Percentiles rank a stretch among this genome's conserved stretches.
These are phyloP conservation scores for Bombardia bombarda DNA, from an alignment of 495 filamentous ascomycete genomes.

Conservation along the genomic window DNA sequence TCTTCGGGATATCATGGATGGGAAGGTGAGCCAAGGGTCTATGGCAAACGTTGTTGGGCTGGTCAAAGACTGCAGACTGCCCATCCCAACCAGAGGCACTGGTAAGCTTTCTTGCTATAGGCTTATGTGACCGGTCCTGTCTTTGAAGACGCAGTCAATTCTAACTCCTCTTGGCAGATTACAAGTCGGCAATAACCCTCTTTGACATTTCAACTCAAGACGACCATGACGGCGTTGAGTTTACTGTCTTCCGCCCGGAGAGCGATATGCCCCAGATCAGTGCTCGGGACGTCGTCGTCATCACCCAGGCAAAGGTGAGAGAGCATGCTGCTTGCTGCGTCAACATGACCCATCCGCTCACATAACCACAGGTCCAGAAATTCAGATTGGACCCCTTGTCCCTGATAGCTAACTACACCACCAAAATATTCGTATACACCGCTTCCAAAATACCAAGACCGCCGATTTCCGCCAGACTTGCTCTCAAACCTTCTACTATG, in stretches of 20 bases:
- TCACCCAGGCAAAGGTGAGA: constrained; percentile 31
- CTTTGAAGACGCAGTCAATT: background rate
- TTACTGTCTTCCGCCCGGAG: constrained; percentile 37
- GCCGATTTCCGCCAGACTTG: constrained; percentile 24
- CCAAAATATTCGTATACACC: constrained; percentile 30
- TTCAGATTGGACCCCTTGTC: constrained; percentile 18
- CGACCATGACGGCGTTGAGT: constrained; percentile 15
- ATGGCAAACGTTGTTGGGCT: constrained; percentile 43
- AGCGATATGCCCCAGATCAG: constrained; percentile 31
- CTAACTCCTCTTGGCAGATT: constrained; percentile 24
- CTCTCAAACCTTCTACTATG: constrained; percentile 15
- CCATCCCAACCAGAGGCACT: constrained; percentile 28
- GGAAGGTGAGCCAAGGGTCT: constrained; percentile 9
- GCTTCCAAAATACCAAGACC: constrained; percentile 31
- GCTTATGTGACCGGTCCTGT: background rate
- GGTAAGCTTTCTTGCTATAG: constrained; percentile 28
- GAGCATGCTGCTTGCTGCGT: background rate
- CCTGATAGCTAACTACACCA: constrained; percentile 27
- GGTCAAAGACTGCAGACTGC: constrained; percentile 39
- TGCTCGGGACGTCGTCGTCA: constrained; percentile 33
- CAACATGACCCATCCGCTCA: no score
- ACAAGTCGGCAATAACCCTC: constrained; percentile 30
- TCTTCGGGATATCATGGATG: constrained; percentile 25
- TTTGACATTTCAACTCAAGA: constrained; percentile 32
- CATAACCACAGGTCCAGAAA: constrained; percentile 8